Conservation (phyloP, 305 asterid genomes). For the Solanum hybrid region DNA sequence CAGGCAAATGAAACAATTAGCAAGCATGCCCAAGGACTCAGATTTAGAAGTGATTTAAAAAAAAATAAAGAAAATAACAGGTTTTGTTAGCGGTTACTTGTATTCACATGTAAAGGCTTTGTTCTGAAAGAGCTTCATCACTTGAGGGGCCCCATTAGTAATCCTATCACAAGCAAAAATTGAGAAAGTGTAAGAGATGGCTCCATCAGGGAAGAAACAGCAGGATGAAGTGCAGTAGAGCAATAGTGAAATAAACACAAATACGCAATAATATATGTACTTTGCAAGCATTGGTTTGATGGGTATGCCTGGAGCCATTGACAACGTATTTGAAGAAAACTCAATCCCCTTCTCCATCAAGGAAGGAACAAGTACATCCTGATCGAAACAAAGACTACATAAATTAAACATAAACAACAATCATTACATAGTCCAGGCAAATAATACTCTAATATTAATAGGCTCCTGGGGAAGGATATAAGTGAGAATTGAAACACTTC, state of each 20-base stretch:
- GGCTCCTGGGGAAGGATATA: background rate
- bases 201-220: constrained; percentile 8
- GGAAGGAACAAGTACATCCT: constrained; percentile 73
- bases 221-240: background rate
- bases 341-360: constrained; percentile 66
- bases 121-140: constrained; percentile 52
- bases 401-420: background rate
- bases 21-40: background rate
- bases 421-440: background rate
- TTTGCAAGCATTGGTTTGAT: constrained; percentile 96
- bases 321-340: constrained; percentile 57
- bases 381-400: constrained; percentile 9
- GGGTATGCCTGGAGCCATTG: constrained; percentile 89
- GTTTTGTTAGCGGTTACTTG: constrained; percentile 39
- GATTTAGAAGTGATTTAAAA: background rate
- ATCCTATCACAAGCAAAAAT: constrained; percentile 39
- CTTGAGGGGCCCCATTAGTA: constrained; percentile 66
- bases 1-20: background rate
- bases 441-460: background rate
- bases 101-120: constrained; percentile 84
- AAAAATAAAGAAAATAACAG: background rate
- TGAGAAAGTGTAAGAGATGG: background rate
- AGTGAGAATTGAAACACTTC: background rate
- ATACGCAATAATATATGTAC: constrained; percentile 23
- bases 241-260: no score